A percentile compares a stretch with the other conserved stretches of the same genome.
These are phyloP conservation scores for Debaryomycetaceae sp. DNA, from an alignment of 1,139 yeast species.

Conservation along the genomic window DNA sequence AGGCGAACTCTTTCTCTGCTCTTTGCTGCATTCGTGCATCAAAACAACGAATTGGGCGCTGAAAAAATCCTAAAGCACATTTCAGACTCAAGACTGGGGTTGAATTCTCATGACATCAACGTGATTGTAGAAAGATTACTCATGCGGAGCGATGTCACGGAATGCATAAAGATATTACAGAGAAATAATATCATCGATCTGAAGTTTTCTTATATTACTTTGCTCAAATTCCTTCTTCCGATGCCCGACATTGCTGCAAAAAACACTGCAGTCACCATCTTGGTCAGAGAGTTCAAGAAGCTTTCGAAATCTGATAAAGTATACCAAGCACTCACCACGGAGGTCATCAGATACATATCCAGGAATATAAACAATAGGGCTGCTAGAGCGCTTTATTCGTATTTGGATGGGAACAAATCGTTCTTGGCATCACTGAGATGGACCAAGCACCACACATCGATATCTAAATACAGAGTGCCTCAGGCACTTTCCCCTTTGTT, in stretches of 20 bases:
- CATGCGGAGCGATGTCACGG: slow-evolving; percentile 19
- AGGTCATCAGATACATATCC: slow-evolving; percentile 10
- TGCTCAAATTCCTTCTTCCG: slow-evolving; percentile 10
- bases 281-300: slow-evolving; percentile 10
- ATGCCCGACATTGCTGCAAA: not conserved
- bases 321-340: slow-evolving; percentile 8
- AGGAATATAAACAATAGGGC: slow-evolving; percentile 9
- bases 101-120: slow-evolving; percentile 25
- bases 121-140: slow-evolving; percentile 26
- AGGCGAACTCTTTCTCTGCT: slow-evolving; percentile 34
- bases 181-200: slow-evolving; percentile 19
- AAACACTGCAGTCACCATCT: not conserved
- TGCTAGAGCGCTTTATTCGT: slow-evolving; percentile 9
- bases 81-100: slow-evolving; percentile 24
- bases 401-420: slow-evolving; percentile 2
- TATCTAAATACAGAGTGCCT: slow-evolving; percentile 11
- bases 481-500: slow-evolving; percentile 9
- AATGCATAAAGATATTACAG: slow-evolving; percentile 21
- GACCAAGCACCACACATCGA: slow-evolving; percentile 2
- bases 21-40: slow-evolving; percentile 26
- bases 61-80: slow-evolving; percentile 30
- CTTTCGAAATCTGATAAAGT: slow-evolving; percentile 12
- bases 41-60: slow-evolving; percentile 26
- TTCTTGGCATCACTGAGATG: not conserved
- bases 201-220: slow-evolving; percentile 23